Conservation (phyloP, 2,329 filamentous ascomycete species). For the Penicillium expansum region DNA sequence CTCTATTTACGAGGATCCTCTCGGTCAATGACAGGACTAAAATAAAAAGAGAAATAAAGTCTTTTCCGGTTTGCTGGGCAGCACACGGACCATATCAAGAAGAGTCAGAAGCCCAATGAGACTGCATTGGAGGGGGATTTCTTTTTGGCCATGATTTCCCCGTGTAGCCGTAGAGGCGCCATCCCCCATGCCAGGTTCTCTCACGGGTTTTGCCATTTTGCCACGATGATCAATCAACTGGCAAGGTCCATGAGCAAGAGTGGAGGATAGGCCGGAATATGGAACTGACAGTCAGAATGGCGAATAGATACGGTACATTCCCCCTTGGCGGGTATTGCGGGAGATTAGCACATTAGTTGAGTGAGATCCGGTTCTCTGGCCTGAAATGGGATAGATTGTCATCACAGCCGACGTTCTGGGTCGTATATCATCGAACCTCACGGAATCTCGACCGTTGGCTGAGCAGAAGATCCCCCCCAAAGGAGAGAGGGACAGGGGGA, state of each 20-base stretch:
- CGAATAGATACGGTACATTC: neutral
- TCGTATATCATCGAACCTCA: neutral
- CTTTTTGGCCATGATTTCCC: slow-evolving; percentile 2
- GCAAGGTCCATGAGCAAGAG: neutral
- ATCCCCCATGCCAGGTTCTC: slow-evolving; percentile 9
- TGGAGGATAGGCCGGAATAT: neutral
- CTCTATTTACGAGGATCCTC: slow-evolving; percentile 10
- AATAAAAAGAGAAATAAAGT: neutral
- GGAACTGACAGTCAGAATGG: neutral
- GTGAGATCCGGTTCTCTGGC: neutral
- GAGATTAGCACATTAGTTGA: neutral
- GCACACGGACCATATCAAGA: slow-evolving; percentile 19
- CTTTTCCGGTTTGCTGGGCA: slow-evolving; percentile 1
- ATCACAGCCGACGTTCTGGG: neutral
- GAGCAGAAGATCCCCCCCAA: neutral
- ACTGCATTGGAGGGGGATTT: slow-evolving; percentile 4
- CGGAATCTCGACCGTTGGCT: neutral
- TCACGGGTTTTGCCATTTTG: slow-evolving; percentile 7
- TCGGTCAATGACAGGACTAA: neutral
- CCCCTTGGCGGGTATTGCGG: neutral
- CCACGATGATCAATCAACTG: slow-evolving; percentile 23
- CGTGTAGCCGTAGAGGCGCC: slow-evolving; percentile 11
- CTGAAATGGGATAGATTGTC: neutral
- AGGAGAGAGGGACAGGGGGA: neutral
- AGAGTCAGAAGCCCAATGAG: slow-evolving; percentile 1